Evolutionary conservation across 129 eudicot genomes (phyloP).

Genomic region (Pittosporum tobira): DNA sequence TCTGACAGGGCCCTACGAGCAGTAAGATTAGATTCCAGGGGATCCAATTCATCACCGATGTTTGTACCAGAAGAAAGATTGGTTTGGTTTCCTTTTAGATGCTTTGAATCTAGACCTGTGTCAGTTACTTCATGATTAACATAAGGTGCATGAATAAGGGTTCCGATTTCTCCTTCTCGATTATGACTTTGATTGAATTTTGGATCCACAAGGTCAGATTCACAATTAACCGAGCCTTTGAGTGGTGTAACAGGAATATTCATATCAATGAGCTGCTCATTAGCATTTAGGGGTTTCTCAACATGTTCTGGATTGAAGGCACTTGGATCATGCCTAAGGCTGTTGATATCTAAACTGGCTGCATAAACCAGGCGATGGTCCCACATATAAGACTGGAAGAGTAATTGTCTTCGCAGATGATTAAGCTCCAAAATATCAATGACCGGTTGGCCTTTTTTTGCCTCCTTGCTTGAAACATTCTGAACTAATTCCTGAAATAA

Average conservation of each 20-base stretch:
- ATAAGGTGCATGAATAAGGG: conserved; percentile 15
- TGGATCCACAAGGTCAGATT: conserved; percentile 17
- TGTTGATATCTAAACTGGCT: conserved; percentile 38
- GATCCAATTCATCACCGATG: conserved; percentile 22
- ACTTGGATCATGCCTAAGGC: conserved; percentile 16
- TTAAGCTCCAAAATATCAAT: conserved; percentile 83
- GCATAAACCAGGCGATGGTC: conserved; percentile 76
- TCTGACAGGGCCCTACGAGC: conserved; percentile 56
- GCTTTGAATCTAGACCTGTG: conserved; percentile 10
- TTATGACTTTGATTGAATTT: conserved; percentile 15
- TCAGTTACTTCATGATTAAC: conserved; percentile 23
- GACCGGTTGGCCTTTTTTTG: conserved; percentile 45
- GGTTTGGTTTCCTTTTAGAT: conserved; percentile 15
- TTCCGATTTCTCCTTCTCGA: conserved; percentile 19
- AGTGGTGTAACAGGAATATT: conserved; percentile 19
- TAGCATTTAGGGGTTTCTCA: conserved; percentile 17
- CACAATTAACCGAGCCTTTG: conserved; percentile 23
- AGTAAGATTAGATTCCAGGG: conserved; percentile 22
- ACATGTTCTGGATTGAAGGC: conserved; percentile 16
- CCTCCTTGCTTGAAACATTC: conserved; percentile 45
- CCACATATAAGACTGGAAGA: conserved; percentile 85
- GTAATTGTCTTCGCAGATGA: conserved; percentile 62
- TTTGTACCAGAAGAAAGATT: conserved; percentile 17
- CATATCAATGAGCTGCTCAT: conserved; percentile 22
- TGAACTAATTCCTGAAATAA: conserved; percentile 49